A percentile compares a stretch with the other conserved stretches of the same genome.
phyloP scores from a whole-genome alignment of 108 stramenopile species.

The Fistulifera solaris region DNA sequence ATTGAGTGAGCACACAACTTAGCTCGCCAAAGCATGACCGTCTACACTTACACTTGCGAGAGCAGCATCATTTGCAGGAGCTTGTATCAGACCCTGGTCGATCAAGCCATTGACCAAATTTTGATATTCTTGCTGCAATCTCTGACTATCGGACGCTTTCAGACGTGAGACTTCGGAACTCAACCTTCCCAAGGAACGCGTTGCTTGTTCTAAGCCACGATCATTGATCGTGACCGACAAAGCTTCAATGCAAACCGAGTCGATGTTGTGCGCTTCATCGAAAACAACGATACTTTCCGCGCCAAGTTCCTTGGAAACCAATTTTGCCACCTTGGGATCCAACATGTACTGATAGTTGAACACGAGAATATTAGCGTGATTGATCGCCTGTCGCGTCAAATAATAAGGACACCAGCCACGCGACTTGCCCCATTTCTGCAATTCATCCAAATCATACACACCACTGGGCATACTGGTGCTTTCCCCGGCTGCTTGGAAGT shows the following conservation, averaged over 20 bases:
- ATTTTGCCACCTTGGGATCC: conserved; percentile 94
- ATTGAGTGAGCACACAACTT: neutral
- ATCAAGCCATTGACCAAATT: conserved; percentile 77
- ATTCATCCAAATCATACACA: conserved; percentile 90
- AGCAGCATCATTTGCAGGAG: conserved; percentile 50
- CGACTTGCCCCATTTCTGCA: conserved; percentile 84
- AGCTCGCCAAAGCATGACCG: neutral
- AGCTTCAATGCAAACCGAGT: conserved; percentile 98
- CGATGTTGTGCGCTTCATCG: conserved; percentile 99
- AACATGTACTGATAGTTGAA: conserved; percentile 99
- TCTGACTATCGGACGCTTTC: conserved; percentile 75
- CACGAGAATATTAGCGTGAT: conserved; percentile 94
- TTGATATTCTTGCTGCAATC: conserved; percentile 91
- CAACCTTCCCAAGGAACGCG: conserved; percentile 76
- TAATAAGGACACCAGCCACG: conserved; percentile 98
- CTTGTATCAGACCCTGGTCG: conserved; percentile 74
- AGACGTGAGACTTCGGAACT: conserved; percentile 74
- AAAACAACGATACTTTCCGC: conserved; percentile 96
- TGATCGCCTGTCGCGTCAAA: conserved; percentile 87
- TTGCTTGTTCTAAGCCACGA: conserved; percentile 85
- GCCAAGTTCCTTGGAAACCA: conserved; percentile 92
- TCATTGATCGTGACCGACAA: conserved; percentile 91
- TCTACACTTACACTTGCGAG: conserved; percentile 47
- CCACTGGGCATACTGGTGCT: conserved; percentile 85
- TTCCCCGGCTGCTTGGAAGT: conserved; percentile 82